Evolutionary conservation across 2,329 filamentous ascomycete genomes (phyloP), one percentile per base, ranked within the genome.

Genomic region (Calonectria naviculata): DNA sequence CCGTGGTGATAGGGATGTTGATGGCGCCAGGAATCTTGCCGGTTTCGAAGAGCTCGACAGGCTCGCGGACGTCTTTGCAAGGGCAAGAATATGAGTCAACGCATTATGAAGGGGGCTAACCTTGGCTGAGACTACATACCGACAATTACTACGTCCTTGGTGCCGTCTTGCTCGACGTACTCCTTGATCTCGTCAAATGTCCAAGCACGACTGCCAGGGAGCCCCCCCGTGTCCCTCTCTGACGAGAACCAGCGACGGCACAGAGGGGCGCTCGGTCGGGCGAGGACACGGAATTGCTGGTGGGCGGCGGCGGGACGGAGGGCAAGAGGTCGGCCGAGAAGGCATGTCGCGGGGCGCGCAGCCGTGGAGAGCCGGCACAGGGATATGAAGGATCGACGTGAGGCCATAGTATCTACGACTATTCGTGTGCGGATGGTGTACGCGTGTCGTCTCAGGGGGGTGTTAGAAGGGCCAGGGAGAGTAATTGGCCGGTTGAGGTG

Each of bases 21-120:
- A 96, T 85, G 1, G 95, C 92, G 54, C 89, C 89, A 1, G 97
- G 97, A 79, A 99, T 98, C 73, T 86, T 89, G 74, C 93, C 93
- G 10, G 89, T 90, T 8, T 85, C 81, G 62, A 83, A 77, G 71
- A 93, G 89, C 81, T 97, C 94, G 73, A 78, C 76, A 2, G 93
- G 93, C 81, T 96, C 93, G 81, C 94, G 93, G 64, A 93, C 89
- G 83, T 95, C 93, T 89, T 70, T 34, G 31, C 9, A 36, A 12
- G 34, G 6, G 9, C 10, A 36, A 12, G 34, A 36, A 36, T 9
- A 36, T 3, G 34, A 12, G 34, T 36, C 34, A 36, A 12, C 6
- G 34, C 31, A n/a, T n/a, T n/a, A n/a, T n/a, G n/a, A n/a, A n/a
- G n/a, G n/a, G n/a, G n/a, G n/a, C 31, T 12, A 34, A 34, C 7